Conservation (phyloP, 441 rosid genomes). For the Mallotus japonicus region DNA sequence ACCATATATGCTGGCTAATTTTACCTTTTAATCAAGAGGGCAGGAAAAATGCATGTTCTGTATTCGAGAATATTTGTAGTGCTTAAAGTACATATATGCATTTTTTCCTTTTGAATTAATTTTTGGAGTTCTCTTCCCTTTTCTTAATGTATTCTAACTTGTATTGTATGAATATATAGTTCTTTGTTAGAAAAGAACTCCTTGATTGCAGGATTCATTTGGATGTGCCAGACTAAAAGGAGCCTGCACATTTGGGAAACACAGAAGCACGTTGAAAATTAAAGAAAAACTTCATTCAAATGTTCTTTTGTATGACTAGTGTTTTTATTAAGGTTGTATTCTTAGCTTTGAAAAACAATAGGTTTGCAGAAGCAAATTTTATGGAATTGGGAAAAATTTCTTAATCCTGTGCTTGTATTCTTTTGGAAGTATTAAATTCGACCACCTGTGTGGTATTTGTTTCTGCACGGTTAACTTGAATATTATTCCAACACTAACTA, state of each 20-base stretch:
- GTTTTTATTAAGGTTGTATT: conserved; percentile 12
- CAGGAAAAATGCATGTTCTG: not conserved
- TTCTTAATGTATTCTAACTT: not conserved
- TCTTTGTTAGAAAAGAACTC: not conserved
- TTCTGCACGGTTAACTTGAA: too few relatives aligned
- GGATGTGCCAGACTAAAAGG: not conserved
- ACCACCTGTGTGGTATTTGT: not conserved
- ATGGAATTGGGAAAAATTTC: conserved; percentile 10
- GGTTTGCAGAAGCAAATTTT: conserved; percentile 5
- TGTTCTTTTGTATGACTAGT: conserved; percentile 4
- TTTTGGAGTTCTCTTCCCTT: not conserved
- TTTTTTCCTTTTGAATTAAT: too few relatives aligned
- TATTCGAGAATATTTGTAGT: too few relatives aligned
- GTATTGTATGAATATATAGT: not conserved
- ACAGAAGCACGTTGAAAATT: conserved; percentile 12
- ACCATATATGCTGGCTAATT: not conserved
- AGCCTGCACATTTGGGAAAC: not conserved
- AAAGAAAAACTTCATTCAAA: not conserved
- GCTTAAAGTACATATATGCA: too few relatives aligned
- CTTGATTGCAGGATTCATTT: conserved; percentile 18
- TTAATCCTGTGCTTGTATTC: not conserved
- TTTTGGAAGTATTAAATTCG: not conserved
- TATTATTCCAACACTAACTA: too few relatives aligned
- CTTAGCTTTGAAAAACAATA: conserved; percentile 1
- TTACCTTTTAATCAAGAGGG: not conserved